These are phyloP conservation scores for Endocarpon pusillum DNA, from an alignment of 495 filamentous ascomycete genomes.

Conservation along the genomic window DNA sequence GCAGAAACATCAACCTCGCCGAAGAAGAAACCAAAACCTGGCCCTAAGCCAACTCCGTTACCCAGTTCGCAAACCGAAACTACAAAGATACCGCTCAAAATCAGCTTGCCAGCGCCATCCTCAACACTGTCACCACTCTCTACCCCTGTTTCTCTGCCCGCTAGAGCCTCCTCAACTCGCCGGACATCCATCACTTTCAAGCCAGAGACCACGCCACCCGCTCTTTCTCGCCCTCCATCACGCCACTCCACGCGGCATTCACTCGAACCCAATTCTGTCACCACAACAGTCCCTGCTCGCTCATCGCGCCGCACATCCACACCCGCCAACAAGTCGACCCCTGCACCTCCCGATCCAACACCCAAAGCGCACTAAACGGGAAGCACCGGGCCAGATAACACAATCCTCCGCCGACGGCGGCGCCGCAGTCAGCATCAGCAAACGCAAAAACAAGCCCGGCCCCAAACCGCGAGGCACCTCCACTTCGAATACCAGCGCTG, in stretches of 20 bases:
- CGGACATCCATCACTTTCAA: neutral
- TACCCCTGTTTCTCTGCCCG: neutral
- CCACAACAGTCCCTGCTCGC: neutral
- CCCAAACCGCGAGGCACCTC: no score
- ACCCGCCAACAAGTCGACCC: conserved; percentile 32
- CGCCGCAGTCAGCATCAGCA: conserved; percentile 58
- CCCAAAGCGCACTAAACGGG: conserved; percentile 43
- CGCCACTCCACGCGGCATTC: conserved; percentile 1
- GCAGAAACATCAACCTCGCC: conserved; percentile 2
- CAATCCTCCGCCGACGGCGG: conserved; percentile 51
- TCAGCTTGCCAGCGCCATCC: no score
- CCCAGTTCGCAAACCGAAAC: neutral
- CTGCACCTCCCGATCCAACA: conserved; percentile 31
- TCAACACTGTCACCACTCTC: neutral
- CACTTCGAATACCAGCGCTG: conserved; percentile 25
- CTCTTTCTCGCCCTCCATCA: neutral
- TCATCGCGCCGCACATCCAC: conserved; percentile 7
- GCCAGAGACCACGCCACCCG: neutral
- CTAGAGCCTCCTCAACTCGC: neutral
- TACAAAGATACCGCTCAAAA: neutral
- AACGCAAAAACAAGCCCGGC: conserved; percentile 57
- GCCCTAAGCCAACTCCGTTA: neutral
- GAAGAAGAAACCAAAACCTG: conserved; percentile 8
- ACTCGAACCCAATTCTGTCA: neutral
- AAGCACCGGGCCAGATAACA: conserved; percentile 58